Percentiles rank a stretch among this genome's conserved stretches.
phyloP scores from a whole-genome alignment of 768 basidiomycete species.

The Suillus tomentosus region DNA sequence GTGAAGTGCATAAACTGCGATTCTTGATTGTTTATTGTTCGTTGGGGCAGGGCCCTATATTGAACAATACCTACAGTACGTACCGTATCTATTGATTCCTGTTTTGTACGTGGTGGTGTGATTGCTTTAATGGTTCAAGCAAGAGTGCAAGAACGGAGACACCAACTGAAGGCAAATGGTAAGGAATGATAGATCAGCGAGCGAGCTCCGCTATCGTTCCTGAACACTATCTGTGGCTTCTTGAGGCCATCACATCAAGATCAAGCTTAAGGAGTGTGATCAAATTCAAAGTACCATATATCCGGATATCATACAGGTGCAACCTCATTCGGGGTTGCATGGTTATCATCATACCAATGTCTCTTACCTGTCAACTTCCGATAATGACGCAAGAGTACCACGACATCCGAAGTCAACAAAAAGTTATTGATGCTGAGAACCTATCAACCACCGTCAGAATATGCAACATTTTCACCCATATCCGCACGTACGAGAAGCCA shows the following conservation, averaged over 20 bases:
- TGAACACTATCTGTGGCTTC: background rate
- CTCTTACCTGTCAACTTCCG: slow-evolving; percentile 53
- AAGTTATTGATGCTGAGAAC: slow-evolving; percentile 57
- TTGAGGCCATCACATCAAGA: background rate
- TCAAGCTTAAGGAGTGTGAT: background rate
- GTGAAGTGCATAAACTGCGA: no score
- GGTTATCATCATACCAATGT: slow-evolving; percentile 36
- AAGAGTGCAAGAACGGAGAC: no score
- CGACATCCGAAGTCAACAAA: slow-evolving; percentile 51
- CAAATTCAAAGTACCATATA: background rate
- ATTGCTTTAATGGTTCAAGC: no score
- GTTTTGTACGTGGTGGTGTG: no score
- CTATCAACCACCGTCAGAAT: slow-evolving; percentile 33
- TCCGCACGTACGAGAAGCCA: slow-evolving; percentile 55
- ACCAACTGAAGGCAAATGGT: no score
- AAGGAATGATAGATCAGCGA: background rate
- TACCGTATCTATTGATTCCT: no score
- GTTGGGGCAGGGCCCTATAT: no score
- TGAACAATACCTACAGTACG: no score
- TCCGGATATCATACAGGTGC: slow-evolving; percentile 4
- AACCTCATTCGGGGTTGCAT: background rate
- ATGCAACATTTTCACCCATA: slow-evolving; percentile 4
- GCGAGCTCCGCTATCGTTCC: background rate
- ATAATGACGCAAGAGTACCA: slow-evolving; percentile 53
- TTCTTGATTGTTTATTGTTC: no score